phyloP scores from a whole-genome alignment of 1,139 yeast species.

The Nematodospora anomalae region DNA sequence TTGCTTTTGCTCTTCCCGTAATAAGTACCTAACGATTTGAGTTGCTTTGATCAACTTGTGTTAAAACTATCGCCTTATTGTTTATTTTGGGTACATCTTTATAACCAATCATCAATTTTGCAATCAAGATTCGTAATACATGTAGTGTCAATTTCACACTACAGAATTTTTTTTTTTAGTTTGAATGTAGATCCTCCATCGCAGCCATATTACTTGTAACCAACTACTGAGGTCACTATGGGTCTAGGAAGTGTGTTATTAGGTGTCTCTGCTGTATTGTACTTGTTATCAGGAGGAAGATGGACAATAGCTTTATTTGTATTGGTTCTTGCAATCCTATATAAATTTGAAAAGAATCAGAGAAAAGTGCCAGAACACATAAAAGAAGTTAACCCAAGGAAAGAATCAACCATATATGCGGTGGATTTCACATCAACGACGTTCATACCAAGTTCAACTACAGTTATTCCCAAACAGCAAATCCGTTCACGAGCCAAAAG shows the following conservation, averaged over 20 bases:
- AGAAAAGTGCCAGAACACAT: conserved; percentile 4
- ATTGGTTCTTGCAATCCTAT: conserved; percentile 10
- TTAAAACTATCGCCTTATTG: too few relatives aligned
- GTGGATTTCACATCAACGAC: conserved; percentile 46
- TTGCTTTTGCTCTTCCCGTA: too few relatives aligned
- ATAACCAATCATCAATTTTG: background rate
- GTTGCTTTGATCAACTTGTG: too few relatives aligned
- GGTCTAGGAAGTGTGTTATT: conserved; percentile 6
- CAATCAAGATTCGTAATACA: background rate
- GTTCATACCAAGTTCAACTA: conserved; percentile 27
- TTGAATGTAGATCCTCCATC: conserved; percentile 2
- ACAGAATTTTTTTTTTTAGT: conserved; percentile 1
- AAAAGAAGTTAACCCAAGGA: conserved; percentile 4
- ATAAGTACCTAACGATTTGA: too few relatives aligned
- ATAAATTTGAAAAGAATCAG: conserved; percentile 8
- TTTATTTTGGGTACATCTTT: too few relatives aligned
- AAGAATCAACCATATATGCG: conserved; percentile 39
- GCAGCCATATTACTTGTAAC: conserved; percentile 2
- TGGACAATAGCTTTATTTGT: conserved; percentile 23
- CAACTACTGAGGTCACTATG: conserved; percentile 3
- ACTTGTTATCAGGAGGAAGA: conserved; percentile 30
- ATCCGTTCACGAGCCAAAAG: conserved; percentile 29
- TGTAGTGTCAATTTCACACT: too few relatives aligned
- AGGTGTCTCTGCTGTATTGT: conserved; percentile 11
- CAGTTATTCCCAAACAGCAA: conserved; percentile 21